A percentile compares a stretch with the other conserved stretches of the same genome.
phyloP scores from a whole-genome alignment of 805 yeast species.

The Yamadazyma kitorensis region DNA sequence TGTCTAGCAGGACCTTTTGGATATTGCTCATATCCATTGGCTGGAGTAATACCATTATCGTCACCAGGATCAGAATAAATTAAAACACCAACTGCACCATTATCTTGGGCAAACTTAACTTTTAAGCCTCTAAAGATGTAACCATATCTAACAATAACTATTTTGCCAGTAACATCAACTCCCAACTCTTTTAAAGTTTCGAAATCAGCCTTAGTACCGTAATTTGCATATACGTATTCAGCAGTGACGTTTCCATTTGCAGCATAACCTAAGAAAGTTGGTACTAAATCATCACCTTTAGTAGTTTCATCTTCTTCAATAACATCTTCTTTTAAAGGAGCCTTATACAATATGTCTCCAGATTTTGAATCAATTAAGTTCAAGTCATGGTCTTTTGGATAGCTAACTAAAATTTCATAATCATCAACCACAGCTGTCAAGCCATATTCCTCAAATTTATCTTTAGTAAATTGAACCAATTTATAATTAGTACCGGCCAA shows the following conservation, averaged over 20 bases:
- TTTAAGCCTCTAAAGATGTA: constrained; percentile 52
- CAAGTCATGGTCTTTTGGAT: constrained; percentile 47
- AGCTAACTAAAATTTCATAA: constrained; percentile 55
- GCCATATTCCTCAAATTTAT: constrained; percentile 50
- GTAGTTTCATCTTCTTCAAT: constrained; percentile 40
- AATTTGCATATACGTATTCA: constrained; percentile 56
- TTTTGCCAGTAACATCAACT: constrained; percentile 49
- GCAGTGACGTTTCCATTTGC: constrained; percentile 60
- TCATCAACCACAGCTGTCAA: constrained; percentile 49
- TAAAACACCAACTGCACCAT: constrained; percentile 63
- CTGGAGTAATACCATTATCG: constrained; percentile 53
- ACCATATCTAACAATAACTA: constrained; percentile 58
- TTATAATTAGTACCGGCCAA: constrained; percentile 45
- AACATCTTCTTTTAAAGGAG: constrained; percentile 51
- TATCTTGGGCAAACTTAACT: constrained; percentile 56
- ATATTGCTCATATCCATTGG: constrained; percentile 54
- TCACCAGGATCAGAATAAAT: constrained; percentile 58
- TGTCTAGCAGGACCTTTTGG: constrained; percentile 69
- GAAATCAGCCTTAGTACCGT: constrained; percentile 59
- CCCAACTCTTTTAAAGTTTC: constrained; percentile 33
- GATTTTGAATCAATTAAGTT: constrained; percentile 27
- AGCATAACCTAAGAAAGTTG: constrained; percentile 62
- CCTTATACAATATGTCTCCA: constrained; percentile 40
- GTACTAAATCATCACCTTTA: constrained; percentile 34
- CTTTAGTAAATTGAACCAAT: constrained; percentile 48